Evolutionary conservation across 768 basidiomycete genomes (phyloP), one percentile per base, ranked within the genome.

Genomic region (Pseudohyphozyma bogoriensis): DNA sequence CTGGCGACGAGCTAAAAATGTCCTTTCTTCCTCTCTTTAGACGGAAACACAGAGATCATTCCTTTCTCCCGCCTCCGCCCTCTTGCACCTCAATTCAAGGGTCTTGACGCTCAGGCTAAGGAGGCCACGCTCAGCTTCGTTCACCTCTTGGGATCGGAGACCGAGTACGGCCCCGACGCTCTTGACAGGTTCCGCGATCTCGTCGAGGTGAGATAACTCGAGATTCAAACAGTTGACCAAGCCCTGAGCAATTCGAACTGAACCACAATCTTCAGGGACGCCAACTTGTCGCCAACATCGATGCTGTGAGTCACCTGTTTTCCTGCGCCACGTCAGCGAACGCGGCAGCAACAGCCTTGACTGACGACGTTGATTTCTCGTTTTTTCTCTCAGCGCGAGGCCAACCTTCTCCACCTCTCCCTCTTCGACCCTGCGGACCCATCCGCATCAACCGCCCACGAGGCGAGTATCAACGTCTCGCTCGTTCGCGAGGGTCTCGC

Each of bases 211-310:
- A 54, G 69, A 29, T 29, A 13, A 2, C 40, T 29, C n/a, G 29
- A 29, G n/a, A 37, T 42, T 53, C n/a, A n/a, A n/a, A n/a, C n/a
- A n/a, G n/a, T n/a, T n/a, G n/a, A n/a, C n/a, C n/a, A n/a, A n/a
- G n/a, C 22, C 28, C 51, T 35, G 11, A 26, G 51, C 28, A 32
- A 52, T 16, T 59, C 45, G 1, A 32, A n/a, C 22, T n/a, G n/a
- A n/a, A n/a, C n/a, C n/a, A n/a, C n/a, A n/a, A n/a, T n/a, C n/a
- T n/a, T n/a, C 58, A 77, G 73, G 89, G 89, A n/a, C 85, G 90
- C 55, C 91, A 91, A 70, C 79, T 97, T n/a, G 78, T 97, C 51
- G 95, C 91, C n/a, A 96, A 92, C 75, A 78, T 91, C 59, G 95
- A 99, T 73, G 81, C 85, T n/a, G n/a, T n/a, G n/a, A n/a, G n/a